Evolutionary conservation across 768 basidiomycete species (phyloP).

Genomic region (Calocera cornea): DNA sequence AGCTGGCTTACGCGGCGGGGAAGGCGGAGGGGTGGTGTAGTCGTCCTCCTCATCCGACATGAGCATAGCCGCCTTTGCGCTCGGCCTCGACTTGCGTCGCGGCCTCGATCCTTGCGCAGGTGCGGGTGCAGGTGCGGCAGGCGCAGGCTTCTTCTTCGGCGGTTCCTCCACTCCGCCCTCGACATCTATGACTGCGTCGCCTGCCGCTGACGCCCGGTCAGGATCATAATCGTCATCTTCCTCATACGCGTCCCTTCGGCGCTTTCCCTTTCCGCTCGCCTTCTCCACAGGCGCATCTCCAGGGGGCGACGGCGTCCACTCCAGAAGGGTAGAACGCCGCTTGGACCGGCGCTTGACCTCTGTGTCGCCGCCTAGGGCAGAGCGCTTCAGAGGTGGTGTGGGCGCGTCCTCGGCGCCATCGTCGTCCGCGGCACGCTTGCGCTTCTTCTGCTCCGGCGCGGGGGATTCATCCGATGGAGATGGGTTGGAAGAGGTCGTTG

Average conservation of each 20-base stretch:
- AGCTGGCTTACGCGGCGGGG: slow-evolving; percentile 11
- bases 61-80: slow-evolving; percentile 1
- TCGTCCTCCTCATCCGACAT: slow-evolving; percentile 10
- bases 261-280: neutral
- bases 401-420: neutral
- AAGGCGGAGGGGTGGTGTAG: slow-evolving; percentile 9
- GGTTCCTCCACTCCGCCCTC: slow-evolving; percentile 6
- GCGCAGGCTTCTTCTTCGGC: slow-evolving; percentile 1
- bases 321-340: neutral
- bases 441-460: neutral
- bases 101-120: neutral
- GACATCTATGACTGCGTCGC: slow-evolving; percentile 22
- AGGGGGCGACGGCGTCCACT: neutral
- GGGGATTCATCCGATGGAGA: neutral
- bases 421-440: neutral
- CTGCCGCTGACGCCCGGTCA: neutral
- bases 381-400: neutral
- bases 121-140: neutral
- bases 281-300: neutral
- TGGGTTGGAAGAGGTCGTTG: neutral
- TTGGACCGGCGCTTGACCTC: neutral
- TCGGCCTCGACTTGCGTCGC: neutral
- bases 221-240: neutral
- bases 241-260: neutral
- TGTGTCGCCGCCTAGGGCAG: neutral